Conservation (phyloP, 1,284 basidiomycete genomes). For the Sporisorium exsertum region DNA sequence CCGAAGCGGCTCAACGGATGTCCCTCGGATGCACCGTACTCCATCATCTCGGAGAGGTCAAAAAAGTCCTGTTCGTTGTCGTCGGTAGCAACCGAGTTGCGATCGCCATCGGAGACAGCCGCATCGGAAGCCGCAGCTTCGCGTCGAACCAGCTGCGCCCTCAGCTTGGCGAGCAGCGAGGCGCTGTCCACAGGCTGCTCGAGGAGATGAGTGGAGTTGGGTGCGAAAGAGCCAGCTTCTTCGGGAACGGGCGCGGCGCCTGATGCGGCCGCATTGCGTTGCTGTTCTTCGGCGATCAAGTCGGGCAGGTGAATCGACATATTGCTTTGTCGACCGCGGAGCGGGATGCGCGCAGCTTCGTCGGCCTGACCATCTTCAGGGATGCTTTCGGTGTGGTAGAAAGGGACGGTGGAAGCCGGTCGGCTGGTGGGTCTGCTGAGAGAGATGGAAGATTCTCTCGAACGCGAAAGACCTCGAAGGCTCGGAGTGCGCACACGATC, state of each 20-base stretch:
- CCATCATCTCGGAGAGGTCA: slow-evolving; percentile 62
- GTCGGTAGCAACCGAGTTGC: slow-evolving; percentile 27
- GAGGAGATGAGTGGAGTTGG: slow-evolving; percentile 30
- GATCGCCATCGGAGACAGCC: slow-evolving; percentile 35
- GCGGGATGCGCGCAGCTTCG: slow-evolving; percentile 11
- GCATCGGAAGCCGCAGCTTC: slow-evolving; percentile 45
- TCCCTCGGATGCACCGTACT: slow-evolving; percentile 42
- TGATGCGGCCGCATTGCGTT: slow-evolving; percentile 38
- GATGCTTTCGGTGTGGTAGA: slow-evolving; percentile 41
- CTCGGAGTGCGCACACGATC: slow-evolving; percentile 59
- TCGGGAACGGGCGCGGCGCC: slow-evolving; percentile 11
- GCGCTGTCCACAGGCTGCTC: slow-evolving; percentile 49
- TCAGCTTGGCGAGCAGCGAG: slow-evolving; percentile 40
- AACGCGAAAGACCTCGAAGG: slow-evolving; percentile 53
- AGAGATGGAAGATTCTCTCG: slow-evolving; percentile 53
- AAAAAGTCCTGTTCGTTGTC: slow-evolving; percentile 55
- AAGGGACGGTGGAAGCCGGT: slow-evolving; percentile 45
- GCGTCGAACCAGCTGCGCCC: slow-evolving; percentile 42
- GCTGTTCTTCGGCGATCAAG: slow-evolving; percentile 49
- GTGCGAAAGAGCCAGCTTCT: slow-evolving; percentile 10
- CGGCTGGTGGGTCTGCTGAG: slow-evolving; percentile 45
- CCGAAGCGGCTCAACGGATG: slow-evolving; percentile 33
- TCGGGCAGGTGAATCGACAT: slow-evolving; percentile 44
- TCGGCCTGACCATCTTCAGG: slow-evolving; percentile 37
- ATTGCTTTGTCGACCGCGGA: slow-evolving; percentile 43